Conservation (phyloP, 2,329 filamentous ascomycete genomes). For the Verticillium isaacii region DNA sequence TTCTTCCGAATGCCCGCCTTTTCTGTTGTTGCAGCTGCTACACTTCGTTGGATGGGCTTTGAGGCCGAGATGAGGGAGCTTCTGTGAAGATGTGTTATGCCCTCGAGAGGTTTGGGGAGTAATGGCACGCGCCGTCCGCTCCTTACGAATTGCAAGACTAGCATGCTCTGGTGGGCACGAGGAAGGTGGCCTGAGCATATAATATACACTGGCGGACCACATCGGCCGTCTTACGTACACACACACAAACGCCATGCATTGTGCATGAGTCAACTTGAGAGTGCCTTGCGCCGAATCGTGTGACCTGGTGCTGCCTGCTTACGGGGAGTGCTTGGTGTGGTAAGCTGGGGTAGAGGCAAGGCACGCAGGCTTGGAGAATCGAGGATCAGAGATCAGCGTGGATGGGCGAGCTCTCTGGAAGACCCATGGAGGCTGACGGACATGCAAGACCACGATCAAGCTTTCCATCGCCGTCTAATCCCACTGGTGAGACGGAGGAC, state of each 20-base stretch:
- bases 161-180: not conserved
- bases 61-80: not conserved
- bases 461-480: too few species aligned
- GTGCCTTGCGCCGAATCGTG: not conserved
- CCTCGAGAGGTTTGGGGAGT: conserved; percentile 1
- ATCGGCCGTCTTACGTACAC: not conserved
- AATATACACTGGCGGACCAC: not conserved
- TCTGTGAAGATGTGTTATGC: not conserved
- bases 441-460: too few species aligned
- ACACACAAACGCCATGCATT: not conserved
- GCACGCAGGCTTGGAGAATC: too few species aligned
- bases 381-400: too few species aligned
- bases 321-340: too few species aligned
- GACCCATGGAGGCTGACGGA: too few species aligned
- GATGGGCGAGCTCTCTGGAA: too few species aligned
- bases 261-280: not conserved
- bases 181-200: not conserved
- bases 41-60: not conserved
- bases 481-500: too few species aligned
- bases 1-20: conserved; percentile 1
- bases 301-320: not conserved
- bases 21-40: not conserved
- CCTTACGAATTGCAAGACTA: not conserved
- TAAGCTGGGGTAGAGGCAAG: too few species aligned
- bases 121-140: conserved; percentile 13